Evolutionary conservation across 768 basidiomycete species (phyloP).

Genomic region (Suillus occidentalis): DNA sequence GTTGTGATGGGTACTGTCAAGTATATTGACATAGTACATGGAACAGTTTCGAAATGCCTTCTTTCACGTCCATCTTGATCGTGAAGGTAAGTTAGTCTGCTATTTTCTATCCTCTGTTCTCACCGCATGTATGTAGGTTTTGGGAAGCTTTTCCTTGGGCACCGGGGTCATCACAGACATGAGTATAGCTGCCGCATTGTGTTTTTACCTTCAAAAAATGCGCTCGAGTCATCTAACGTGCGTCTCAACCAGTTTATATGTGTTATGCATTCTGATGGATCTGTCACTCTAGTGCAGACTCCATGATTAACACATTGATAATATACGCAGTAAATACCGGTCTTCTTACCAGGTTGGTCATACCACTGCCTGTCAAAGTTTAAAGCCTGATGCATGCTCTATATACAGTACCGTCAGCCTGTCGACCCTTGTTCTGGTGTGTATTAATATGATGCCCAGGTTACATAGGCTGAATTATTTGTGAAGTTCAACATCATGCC

Average conservation of each 20-base stretch:
- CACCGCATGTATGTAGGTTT: constrained; percentile 35
- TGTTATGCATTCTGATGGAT: constrained; percentile 3
- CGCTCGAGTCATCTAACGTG: constrained; percentile 50
- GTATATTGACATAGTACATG: background rate
- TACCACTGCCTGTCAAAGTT: background rate
- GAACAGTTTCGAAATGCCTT: constrained; percentile 41
- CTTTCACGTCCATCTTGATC: constrained; percentile 40
- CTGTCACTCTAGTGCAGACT: constrained; percentile 43
- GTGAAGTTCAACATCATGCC: constrained; percentile 56
- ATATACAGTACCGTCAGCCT: constrained; percentile 32
- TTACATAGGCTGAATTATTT: background rate
- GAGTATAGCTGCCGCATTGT: constrained; percentile 50
- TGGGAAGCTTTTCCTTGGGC: constrained; percentile 51
- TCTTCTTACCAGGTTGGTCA: constrained; percentile 53
- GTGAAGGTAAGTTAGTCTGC: constrained; percentile 42
- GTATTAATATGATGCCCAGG: constrained; percentile 17
- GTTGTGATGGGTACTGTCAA: background rate
- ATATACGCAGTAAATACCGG: constrained; percentile 68
- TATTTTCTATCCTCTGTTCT: background rate
- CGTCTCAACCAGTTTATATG: constrained; percentile 13
- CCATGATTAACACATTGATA: constrained; percentile 54
- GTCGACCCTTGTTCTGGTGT: constrained; percentile 55
- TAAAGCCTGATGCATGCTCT: constrained; percentile 3
- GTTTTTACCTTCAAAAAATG: constrained; percentile 53
- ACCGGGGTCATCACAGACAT: constrained; percentile 52